Evolutionary conservation across 2,329 filamentous ascomycete genomes (phyloP).

Genomic region (Colletotrichum sidae): DNA sequence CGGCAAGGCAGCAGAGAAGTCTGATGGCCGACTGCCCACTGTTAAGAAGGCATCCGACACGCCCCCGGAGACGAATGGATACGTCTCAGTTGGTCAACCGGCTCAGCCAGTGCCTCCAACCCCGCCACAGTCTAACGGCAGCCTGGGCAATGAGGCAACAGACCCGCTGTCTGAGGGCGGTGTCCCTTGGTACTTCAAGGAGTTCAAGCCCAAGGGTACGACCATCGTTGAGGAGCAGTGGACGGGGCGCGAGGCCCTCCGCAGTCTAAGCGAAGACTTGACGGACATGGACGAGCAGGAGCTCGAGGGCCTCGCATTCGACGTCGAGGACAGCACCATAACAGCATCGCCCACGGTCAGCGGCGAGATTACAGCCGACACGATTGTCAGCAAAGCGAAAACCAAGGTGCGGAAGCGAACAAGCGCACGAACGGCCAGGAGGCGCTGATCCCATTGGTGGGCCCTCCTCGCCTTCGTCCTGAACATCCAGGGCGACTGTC

Average conservation of each 20-base stretch:
- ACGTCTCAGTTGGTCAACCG: constrained; percentile 47
- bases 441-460: constrained; percentile 38
- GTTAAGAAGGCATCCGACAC: constrained; percentile 51
- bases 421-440: constrained; percentile 46
- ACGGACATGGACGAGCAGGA: constrained; percentile 95
- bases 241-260: constrained; percentile 75
- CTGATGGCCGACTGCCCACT: constrained; percentile 43
- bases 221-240: constrained; percentile 82
- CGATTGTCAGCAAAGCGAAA: constrained; percentile 43
- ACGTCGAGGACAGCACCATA: constrained; percentile 62
- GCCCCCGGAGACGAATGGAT: constrained; percentile 62
- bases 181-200: constrained; percentile 87
- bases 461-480: background rate
- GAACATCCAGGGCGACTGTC: background rate
- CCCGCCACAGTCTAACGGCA: constrained; percentile 74
- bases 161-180: constrained; percentile 78
- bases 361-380: constrained; percentile 36
- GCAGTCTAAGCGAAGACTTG: constrained; percentile 83
- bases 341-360: constrained; percentile 49
- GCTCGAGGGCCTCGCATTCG: constrained; percentile 75
- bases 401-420: constrained; percentile 47
- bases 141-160: constrained; percentile 56
- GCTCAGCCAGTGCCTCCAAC: constrained; percentile 67
- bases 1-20: constrained; percentile 41
- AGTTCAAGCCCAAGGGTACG: constrained; percentile 83